Percentiles rank a stretch among this genome's conserved stretches.
Conservation (phyloP, 1,139 yeast genomes). For the Martiniozyma asiatica region DNA sequence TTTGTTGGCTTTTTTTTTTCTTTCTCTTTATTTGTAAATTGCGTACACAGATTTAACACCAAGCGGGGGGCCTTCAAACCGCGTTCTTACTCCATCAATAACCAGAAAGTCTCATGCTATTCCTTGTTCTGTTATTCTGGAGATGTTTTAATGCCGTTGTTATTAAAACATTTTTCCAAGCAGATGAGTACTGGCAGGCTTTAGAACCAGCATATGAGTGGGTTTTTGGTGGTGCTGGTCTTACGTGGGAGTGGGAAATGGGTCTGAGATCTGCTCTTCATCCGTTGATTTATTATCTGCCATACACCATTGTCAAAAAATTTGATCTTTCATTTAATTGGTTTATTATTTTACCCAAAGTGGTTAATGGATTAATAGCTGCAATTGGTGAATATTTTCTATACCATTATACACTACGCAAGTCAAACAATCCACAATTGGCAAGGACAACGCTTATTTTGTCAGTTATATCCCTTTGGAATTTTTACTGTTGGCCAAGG, state of each 20-base stretch:
- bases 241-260: constrained; percentile 91
- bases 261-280: constrained; percentile 69
- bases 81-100: no score
- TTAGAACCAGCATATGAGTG: constrained; percentile 80
- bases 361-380: constrained; percentile 60
- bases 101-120: no score
- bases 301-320: constrained; percentile 23
- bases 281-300: constrained; percentile 53
- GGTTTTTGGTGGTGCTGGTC: constrained; percentile 69
- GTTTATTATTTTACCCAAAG: constrained; percentile 42
- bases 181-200: constrained; percentile 91
- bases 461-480: constrained; percentile 65
- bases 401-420: constrained; percentile 33
- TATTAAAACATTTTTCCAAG: constrained; percentile 74
- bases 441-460: constrained; percentile 37
- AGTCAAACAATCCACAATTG: constrained; percentile 26
- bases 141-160: constrained; percentile 55
- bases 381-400: constrained; percentile 58
- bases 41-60: no score
- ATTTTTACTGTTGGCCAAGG: constrained; percentile 70
- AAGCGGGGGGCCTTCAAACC: no score
- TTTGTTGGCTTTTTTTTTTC: no score
- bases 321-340: constrained; percentile 25
- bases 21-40: no score
- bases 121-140: no score